Evolutionary conservation across 495 filamentous ascomycete genomes (phyloP).

Genomic region (Annulohypoxylon stygium): DNA sequence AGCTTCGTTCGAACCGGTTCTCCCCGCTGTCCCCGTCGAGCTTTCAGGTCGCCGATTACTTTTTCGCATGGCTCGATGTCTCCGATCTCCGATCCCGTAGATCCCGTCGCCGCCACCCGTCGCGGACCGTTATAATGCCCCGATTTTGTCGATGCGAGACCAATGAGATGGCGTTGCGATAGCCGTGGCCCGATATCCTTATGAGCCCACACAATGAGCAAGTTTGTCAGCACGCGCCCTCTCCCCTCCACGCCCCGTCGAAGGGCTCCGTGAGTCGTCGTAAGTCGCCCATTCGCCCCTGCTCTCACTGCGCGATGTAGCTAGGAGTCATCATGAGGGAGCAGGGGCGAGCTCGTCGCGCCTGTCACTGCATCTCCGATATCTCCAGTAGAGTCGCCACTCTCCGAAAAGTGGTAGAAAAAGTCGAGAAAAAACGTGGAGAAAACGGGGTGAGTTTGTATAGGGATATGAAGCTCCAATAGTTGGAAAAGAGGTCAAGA

Average conservation of each 20-base stretch:
- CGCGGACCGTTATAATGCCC: conserved; percentile 12
- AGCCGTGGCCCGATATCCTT: conserved; percentile 22
- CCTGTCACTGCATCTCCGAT: not conserved
- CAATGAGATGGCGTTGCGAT: conserved; percentile 16
- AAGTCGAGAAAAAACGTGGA: conserved; percentile 22
- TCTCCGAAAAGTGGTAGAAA: conserved; percentile 17
- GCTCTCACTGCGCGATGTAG: conserved; percentile 4
- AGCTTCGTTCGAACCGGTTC: conserved; percentile 2
- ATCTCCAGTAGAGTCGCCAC: not conserved
- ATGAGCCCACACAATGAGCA: conserved; percentile 21
- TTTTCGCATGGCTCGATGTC: conserved; percentile 11
- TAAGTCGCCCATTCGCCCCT: conserved; percentile 15
- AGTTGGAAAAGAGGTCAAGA: conserved; percentile 11
- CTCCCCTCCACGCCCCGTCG: conserved; percentile 14
- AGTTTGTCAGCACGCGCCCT: conserved; percentile 24
- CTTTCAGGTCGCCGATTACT: conserved; percentile 39
- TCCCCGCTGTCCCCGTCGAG: not conserved
- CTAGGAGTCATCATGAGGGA: not conserved
- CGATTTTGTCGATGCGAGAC: conserved; percentile 1
- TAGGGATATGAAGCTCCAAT: not conserved
- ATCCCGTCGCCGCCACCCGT: not conserved
- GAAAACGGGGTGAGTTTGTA: conserved; percentile 26
- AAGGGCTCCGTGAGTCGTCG: conserved; percentile 20
- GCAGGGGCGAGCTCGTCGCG: not conserved
- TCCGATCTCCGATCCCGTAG: not conserved